Percentiles rank a stretch among this genome's conserved stretches.
phyloP scores from a whole-genome alignment of 495 filamentous ascomycete genomes.

The Daldinia grandis region DNA sequence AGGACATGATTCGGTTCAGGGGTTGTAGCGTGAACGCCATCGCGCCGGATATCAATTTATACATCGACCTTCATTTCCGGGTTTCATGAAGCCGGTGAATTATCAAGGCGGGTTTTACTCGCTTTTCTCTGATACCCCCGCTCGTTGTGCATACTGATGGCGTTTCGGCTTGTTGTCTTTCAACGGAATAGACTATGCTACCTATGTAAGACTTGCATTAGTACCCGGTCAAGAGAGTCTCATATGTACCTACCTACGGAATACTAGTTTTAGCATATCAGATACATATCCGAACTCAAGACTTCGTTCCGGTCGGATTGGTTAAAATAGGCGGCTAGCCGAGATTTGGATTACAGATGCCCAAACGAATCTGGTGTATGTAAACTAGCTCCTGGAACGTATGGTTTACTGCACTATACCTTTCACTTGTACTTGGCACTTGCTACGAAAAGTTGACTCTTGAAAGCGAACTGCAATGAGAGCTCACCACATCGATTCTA shows the following conservation, averaged over 20 bases:
- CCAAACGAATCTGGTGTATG: neutral
- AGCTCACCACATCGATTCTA: constrained; percentile 18
- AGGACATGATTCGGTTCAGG: neutral
- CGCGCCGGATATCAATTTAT: neutral
- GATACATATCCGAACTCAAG: neutral
- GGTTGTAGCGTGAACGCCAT: neutral
- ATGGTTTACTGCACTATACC: neutral
- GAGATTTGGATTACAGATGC: neutral
- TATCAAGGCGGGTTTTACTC: neutral
- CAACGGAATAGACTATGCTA: constrained; percentile 1
- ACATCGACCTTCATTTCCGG: neutral
- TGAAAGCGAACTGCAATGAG: constrained; percentile 21
- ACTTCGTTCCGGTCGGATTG: neutral
- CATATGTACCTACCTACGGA: constrained; percentile 4
- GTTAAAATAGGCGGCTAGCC: neutral
- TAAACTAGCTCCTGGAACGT: neutral
- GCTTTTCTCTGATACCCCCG: constrained; percentile 2
- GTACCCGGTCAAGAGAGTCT: neutral
- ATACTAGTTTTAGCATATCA: neutral
- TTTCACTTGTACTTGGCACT: neutral
- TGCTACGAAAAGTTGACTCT: neutral
- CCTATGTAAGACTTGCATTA: constrained; percentile 23
- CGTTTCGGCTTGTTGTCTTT: neutral
- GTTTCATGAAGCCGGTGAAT: constrained; percentile 14
- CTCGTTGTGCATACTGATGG: neutral